Evolutionary conservation across 2,329 filamentous ascomycete species (phyloP).

Genomic region (Talaromyces sp.): DNA sequence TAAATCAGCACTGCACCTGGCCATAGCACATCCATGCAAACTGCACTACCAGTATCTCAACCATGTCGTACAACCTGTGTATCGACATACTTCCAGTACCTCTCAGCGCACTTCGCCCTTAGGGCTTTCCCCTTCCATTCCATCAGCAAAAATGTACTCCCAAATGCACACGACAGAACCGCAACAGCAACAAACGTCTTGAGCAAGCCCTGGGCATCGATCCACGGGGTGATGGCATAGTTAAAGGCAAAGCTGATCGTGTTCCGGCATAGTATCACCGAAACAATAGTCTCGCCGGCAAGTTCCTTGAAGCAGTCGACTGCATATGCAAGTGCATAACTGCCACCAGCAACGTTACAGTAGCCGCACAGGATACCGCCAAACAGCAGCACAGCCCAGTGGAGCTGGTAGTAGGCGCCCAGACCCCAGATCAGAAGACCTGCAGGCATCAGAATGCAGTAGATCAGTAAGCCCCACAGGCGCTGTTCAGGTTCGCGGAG

Average conservation of each 20-base stretch:
- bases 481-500: conserved; percentile 21
- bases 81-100: conserved; percentile 12
- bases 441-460: conserved; percentile 9
- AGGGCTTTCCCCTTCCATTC: conserved; percentile 43
- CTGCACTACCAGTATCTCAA: background rate
- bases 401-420: conserved; percentile 43
- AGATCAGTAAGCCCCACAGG: conserved; percentile 15
- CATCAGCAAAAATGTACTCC: conserved; percentile 40
- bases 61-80: conserved; percentile 9
- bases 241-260: conserved; percentile 28
- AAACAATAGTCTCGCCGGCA: conserved; percentile 45
- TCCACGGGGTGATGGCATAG: conserved; percentile 47
- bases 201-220: conserved; percentile 36
- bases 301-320: conserved; percentile 46
- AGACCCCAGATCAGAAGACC: conserved; percentile 31
- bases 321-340: conserved; percentile 41
- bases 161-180: conserved; percentile 30
- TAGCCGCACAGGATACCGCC: conserved; percentile 43
- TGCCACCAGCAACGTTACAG: conserved; percentile 40
- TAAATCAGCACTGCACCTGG: background rate
- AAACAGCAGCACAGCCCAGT: conserved; percentile 46
- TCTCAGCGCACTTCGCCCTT: conserved; percentile 1
- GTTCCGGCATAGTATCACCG: conserved; percentile 46
- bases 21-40: background rate
- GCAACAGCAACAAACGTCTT: conserved; percentile 42